Conservation (phyloP, 2,329 filamentous ascomycete genomes). For the Fusarium sororula region DNA sequence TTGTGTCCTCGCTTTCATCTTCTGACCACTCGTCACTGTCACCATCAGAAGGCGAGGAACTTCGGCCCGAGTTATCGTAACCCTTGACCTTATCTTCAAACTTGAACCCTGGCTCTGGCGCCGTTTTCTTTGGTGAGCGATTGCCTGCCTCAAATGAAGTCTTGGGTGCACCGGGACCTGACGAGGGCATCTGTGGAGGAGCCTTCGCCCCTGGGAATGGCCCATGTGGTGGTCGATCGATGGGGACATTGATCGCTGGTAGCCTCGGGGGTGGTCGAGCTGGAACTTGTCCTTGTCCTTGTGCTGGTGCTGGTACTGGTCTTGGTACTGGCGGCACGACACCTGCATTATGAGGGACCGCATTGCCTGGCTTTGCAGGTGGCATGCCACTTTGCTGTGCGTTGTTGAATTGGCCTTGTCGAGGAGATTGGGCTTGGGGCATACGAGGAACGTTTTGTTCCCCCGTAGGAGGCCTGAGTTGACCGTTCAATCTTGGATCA, state of each 20-base stretch:
- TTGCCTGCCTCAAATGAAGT: neutral
- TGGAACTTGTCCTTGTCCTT: neutral
- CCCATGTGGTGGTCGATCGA: neutral
- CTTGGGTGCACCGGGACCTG: neutral
- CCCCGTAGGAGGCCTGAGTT: neutral
- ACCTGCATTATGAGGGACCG: neutral
- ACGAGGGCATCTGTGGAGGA: neutral
- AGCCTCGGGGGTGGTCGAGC: neutral
- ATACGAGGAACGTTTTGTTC: neutral
- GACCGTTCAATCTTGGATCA: slow-evolving; percentile 2
- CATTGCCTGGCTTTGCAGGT: neutral
- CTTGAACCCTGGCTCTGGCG: neutral
- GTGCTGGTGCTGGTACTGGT: neutral
- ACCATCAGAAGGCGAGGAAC: slow-evolving; percentile 16
- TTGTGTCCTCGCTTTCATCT: slow-evolving; percentile 24
- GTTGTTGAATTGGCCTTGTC: neutral
- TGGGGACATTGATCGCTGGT: slow-evolving; percentile 6
- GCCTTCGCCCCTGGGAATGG: neutral
- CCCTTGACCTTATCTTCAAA: neutral
- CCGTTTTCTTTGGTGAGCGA: neutral
- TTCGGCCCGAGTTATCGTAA: slow-evolving; percentile 12
- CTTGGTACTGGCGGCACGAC: neutral
- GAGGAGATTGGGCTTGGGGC: neutral
- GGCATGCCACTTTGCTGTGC: neutral
- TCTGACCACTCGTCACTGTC: slow-evolving; percentile 7